These are phyloP conservation scores for Syncephalastrum monosporum DNA, from an alignment of 371 early-diverging fungal genomes.

Conservation along the genomic window DNA sequence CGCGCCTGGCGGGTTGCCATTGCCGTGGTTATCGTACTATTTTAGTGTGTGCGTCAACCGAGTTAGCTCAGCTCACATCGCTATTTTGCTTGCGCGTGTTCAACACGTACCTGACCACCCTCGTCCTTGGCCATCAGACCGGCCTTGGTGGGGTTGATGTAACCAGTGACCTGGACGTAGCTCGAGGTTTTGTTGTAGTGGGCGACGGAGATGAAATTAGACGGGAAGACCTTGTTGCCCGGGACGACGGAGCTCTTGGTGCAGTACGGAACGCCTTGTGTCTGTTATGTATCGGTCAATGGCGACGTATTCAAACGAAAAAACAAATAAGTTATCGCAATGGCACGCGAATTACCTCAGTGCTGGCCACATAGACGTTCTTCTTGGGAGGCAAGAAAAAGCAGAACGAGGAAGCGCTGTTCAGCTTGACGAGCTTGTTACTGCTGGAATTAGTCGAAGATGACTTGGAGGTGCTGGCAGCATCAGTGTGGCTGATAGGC, in stretches of 20 bases:
- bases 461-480: too few species aligned
- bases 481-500: too few species aligned
- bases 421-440: too few species aligned
- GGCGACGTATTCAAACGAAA: too few species aligned
- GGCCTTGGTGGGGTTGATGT: slow-evolving; percentile 29
- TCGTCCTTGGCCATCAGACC: slow-evolving; percentile 35
- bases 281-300: background rate
- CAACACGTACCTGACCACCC: slow-evolving; percentile 45
- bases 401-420: background rate
- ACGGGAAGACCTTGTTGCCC: slow-evolving; percentile 26
- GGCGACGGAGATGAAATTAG: slow-evolving; percentile 28
- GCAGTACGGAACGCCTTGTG: slow-evolving; percentile 5
- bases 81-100: background rate
- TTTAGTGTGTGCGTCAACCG: background rate
- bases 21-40: slow-evolving; percentile 29
- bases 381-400: slow-evolving; percentile 6
- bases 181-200: slow-evolving; percentile 20
- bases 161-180: slow-evolving; percentile 48
- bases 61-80: background rate
- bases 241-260: slow-evolving; percentile 5
- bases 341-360: too few species aligned
- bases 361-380: background rate
- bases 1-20: slow-evolving; percentile 31
- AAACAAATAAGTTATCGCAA: too few species aligned
- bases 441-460: too few species aligned